Percentiles rank a stretch among this genome's conserved stretches.
These are phyloP conservation scores for Polychaeton citri DNA, from an alignment of 2,329 filamentous ascomycete species.

Conservation along the genomic window DNA sequence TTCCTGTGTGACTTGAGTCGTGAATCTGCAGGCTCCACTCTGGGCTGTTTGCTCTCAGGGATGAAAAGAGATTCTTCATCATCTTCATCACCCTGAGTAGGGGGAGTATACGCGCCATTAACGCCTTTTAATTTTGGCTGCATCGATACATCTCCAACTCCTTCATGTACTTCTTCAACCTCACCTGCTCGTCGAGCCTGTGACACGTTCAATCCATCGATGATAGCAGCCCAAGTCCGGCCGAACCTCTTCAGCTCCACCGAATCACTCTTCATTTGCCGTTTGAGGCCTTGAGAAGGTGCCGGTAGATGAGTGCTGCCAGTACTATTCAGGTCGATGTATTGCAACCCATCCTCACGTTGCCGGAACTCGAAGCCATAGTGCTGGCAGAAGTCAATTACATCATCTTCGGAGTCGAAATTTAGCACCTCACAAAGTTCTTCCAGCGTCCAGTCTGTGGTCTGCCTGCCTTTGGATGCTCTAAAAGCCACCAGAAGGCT, in stretches of 20 bases:
- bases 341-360: constrained; percentile 28
- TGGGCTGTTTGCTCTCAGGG: constrained; percentile 18
- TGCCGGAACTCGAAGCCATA: constrained; percentile 39
- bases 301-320: neutral
- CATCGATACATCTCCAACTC: too few relatives aligned
- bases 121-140: too few relatives aligned
- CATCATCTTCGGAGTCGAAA: constrained; percentile 43
- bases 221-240: constrained; percentile 42
- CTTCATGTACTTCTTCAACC: constrained; percentile 29
- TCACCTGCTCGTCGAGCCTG: constrained; percentile 37
- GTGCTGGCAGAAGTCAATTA: constrained; percentile 38
- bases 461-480: constrained; percentile 15
- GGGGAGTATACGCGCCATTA: too few relatives aligned
- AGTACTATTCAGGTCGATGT: constrained; percentile 1
- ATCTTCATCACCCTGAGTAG: constrained; percentile 19
- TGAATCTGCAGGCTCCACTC: neutral
- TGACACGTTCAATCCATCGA: constrained; percentile 41
- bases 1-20: neutral
- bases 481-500: neutral
- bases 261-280: constrained; percentile 27
- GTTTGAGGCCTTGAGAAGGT: neutral
- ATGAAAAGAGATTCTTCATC: constrained; percentile 28
- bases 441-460: constrained; percentile 43
- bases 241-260: constrained; percentile 47
- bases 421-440: constrained; percentile 39